Percentiles rank a stretch among this genome's conserved stretches.
Conservation (phyloP, 2,329 filamentous ascomycete species). For the Aspergillus pseudoterreus region DNA sequence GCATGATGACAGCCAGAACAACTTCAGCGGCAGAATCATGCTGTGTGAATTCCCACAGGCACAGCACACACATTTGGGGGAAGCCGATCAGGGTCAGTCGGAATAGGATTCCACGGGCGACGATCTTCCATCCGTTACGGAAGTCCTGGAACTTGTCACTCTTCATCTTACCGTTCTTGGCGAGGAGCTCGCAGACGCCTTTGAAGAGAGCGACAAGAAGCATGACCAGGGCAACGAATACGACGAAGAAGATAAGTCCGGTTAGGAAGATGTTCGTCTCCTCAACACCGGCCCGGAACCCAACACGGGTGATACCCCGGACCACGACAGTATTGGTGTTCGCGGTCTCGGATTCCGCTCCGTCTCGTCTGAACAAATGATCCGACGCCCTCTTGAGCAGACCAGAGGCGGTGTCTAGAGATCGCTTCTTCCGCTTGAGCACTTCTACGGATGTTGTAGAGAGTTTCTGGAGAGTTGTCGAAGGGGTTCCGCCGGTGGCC, state of each 20-base stretch:
- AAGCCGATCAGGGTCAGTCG: conserved; percentile 86
- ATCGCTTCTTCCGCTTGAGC: conserved; percentile 55
- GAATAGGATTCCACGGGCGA: conserved; percentile 91
- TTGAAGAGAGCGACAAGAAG: conserved; percentile 76
- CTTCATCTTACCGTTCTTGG: conserved; percentile 74
- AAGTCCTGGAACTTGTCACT: conserved; percentile 86
- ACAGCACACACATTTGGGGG: conserved; percentile 84
- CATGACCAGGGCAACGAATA: conserved; percentile 74
- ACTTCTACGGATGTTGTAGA: conserved; percentile 77
- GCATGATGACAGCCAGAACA: conserved; percentile 82
- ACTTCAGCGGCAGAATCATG: conserved; percentile 82
- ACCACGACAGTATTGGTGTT: conserved; percentile 50
- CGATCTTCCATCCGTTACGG: conserved; percentile 87
- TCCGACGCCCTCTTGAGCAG: conserved; percentile 29
- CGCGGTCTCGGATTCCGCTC: conserved; percentile 46
- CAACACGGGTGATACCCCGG: conserved; percentile 82
- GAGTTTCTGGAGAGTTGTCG: conserved; percentile 71
- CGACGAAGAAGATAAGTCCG: conserved; percentile 80
- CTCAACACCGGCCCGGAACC: conserved; percentile 81
- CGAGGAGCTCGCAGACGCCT: conserved; percentile 70
- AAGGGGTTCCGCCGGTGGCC: conserved; percentile 80
- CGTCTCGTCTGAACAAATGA: conserved; percentile 50
- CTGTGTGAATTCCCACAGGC: conserved; percentile 88
- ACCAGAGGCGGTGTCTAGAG: conserved; percentile 37
- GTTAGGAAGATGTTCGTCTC: conserved; percentile 91